These are phyloP conservation scores for Phytophthora vignae DNA, from an alignment of 352 stramenopile species.

Conservation along the genomic window DNA sequence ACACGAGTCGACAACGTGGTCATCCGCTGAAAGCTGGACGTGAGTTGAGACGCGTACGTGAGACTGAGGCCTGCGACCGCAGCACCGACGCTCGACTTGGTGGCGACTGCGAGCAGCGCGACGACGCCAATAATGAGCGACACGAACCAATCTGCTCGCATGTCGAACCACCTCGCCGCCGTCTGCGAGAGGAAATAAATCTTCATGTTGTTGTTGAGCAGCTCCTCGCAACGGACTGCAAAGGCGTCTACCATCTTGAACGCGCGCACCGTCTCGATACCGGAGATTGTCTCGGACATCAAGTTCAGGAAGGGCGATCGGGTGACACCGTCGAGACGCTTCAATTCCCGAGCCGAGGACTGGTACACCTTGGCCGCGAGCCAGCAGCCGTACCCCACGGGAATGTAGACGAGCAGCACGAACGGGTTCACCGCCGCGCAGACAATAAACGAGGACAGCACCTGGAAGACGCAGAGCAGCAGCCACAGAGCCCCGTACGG, in stretches of 20 bases:
- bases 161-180: conserved; percentile 92
- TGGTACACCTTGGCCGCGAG: conserved; percentile 83
- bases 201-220: conserved; percentile 46
- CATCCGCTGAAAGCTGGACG: conserved; percentile 50
- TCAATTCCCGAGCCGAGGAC: conserved; percentile 84
- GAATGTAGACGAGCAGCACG: conserved; percentile 57
- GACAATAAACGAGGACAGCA: conserved; percentile 38
- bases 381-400: conserved; percentile 30
- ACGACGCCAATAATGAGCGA: conserved; percentile 89
- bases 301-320: conserved; percentile 93
- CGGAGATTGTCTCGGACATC: conserved; percentile 92
- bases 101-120: conserved; percentile 82
- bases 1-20: conserved; percentile 44
- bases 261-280: conserved; percentile 93
- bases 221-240: conserved; percentile 35
- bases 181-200: conserved; percentile 49
- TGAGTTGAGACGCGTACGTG: conserved; percentile 41
- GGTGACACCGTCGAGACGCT: conserved; percentile 93
- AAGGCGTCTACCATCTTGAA: conserved; percentile 52
- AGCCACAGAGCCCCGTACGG: conserved; percentile 54
- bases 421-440: conserved; percentile 51
- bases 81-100: conserved; percentile 45
- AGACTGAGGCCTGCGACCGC: conserved; percentile 40
- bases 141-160: conserved; percentile 85
- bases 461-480: conserved; percentile 48